Evolutionary conservation across 1,284 basidiomycete species (phyloP).

Genomic region (Schizophyllum commune): DNA sequence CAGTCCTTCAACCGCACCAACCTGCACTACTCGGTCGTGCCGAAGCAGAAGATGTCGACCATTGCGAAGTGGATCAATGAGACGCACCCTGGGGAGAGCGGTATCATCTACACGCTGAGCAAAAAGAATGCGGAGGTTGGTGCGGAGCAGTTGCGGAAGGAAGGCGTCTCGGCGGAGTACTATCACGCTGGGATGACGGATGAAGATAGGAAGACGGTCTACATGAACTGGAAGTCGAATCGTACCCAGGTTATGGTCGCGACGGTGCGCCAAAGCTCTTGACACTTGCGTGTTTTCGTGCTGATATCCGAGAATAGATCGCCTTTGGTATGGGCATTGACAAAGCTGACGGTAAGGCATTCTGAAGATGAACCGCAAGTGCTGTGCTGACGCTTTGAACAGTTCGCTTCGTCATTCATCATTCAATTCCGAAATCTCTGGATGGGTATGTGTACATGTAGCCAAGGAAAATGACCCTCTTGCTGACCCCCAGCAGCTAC

Average conservation of each 20-base stretch:
- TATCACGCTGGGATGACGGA: slow-evolving; percentile 81
- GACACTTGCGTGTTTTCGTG: not conserved
- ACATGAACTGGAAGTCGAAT: slow-evolving; percentile 73
- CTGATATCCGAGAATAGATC: too few species aligned
- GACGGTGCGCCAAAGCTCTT: slow-evolving; percentile 42
- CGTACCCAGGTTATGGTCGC: slow-evolving; percentile 83
- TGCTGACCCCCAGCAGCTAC: slow-evolving; percentile 22
- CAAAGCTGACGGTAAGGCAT: slow-evolving; percentile 49
- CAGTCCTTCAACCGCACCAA: slow-evolving; percentile 94
- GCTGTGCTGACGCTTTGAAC: not conserved
- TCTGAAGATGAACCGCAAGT: not conserved
- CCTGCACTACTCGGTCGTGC: slow-evolving; percentile 74
- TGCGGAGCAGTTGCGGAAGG: slow-evolving; percentile 39
- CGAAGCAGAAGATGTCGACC: slow-evolving; percentile 55
- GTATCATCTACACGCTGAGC: slow-evolving; percentile 83
- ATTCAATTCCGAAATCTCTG: slow-evolving; percentile 36
- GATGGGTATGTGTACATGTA: slow-evolving; percentile 28
- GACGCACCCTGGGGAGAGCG: slow-evolving; percentile 56
- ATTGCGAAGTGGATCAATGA: slow-evolving; percentile 69
- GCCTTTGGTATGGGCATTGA: slow-evolving; percentile 99
- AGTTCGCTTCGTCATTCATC: slow-evolving; percentile 45
- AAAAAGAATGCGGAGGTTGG: slow-evolving; percentile 56
- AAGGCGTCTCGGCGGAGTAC: slow-evolving; percentile 63
- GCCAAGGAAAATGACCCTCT: not conserved
- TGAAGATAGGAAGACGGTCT: slow-evolving; percentile 57